Conservation (phyloP, 1,284 basidiomycete species). For the Cutaneotrichosporon mucoides region DNA sequence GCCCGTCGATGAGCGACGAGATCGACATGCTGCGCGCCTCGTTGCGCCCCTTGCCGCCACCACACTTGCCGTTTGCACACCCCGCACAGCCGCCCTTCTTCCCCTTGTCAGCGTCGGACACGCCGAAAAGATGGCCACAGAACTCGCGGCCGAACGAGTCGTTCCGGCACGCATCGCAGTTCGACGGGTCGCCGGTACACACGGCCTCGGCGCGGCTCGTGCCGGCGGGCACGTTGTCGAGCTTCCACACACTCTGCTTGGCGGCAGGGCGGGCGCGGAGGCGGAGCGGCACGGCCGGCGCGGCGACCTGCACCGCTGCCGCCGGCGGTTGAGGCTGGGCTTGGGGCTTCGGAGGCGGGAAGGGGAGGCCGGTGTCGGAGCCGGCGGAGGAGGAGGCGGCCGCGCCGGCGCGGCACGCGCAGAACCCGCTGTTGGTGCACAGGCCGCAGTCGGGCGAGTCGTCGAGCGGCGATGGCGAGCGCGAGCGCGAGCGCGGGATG, state of each 20-base stretch:
- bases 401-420: constrained; percentile 34
- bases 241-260: constrained; percentile 29
- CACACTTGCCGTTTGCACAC: constrained; percentile 5
- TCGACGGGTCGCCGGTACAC: constrained; percentile 48
- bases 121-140: constrained; percentile 63
- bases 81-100: constrained; percentile 10
- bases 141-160: constrained; percentile 65
- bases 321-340: not conserved
- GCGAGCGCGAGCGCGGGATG: constrained; percentile 25
- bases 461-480: not conserved
- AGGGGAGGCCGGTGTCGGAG: not conserved
- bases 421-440: constrained; percentile 41
- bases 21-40: not conserved
- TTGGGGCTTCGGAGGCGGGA: not conserved
- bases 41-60: not conserved
- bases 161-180: constrained; percentile 48
- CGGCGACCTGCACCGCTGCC: not conserved
- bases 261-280: constrained; percentile 15
- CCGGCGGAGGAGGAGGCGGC: constrained; percentile 3
- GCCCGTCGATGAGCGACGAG: constrained; percentile 11
- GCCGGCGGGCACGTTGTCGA: constrained; percentile 24
- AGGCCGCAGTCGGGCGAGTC: constrained; percentile 32
- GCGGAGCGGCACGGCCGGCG: constrained; percentile 16
- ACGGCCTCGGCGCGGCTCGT: constrained; percentile 31
- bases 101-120: constrained; percentile 1